These are phyloP conservation scores for Prosopis cineraria DNA, from an alignment of 306 rosid genomes.

Conservation along the genomic window DNA sequence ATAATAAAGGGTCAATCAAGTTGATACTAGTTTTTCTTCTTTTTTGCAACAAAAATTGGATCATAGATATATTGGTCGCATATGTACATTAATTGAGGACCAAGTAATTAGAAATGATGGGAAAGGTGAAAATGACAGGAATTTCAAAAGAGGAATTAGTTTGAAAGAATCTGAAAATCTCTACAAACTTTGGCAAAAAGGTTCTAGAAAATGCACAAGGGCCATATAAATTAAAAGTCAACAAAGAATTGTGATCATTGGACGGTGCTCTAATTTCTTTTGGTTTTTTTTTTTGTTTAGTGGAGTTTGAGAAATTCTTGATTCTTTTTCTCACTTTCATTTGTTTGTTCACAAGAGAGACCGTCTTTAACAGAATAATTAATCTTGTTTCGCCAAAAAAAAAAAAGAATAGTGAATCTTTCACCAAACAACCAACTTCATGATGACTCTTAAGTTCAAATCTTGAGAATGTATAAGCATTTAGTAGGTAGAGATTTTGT, in stretches of 20 bases:
- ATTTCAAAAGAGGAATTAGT: neutral
- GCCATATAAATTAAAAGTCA: slow-evolving; percentile 16
- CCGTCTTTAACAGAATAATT: slow-evolving; percentile 8
- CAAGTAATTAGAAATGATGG: neutral
- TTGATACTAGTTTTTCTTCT: neutral
- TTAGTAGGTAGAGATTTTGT: too few species aligned
- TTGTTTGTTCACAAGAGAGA: slow-evolving; percentile 20
- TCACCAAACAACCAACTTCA: too few species aligned
- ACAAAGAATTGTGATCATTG: slow-evolving; percentile 16
- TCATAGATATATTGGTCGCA: neutral
- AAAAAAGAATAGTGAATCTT: neutral
- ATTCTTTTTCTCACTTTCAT: neutral
- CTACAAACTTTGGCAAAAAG: slow-evolving; percentile 10
- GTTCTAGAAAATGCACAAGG: neutral
- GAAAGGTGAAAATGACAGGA: neutral
- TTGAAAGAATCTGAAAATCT: slow-evolving; percentile 13
- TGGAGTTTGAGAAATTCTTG: slow-evolving; percentile 13
- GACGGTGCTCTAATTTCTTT: slow-evolving; percentile 35
- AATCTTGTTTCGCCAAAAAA: too few species aligned
- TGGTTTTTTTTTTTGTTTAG: neutral
- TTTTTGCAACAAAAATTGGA: neutral
- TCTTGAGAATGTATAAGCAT: too few species aligned
- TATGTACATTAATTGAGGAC: neutral
- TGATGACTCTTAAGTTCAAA: too few species aligned
- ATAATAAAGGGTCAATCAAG: neutral